Evolutionary conservation across 768 basidiomycete genomes (phyloP), one percentile per base, ranked within the genome.

Genomic region (Suillus subalutaceus): DNA sequence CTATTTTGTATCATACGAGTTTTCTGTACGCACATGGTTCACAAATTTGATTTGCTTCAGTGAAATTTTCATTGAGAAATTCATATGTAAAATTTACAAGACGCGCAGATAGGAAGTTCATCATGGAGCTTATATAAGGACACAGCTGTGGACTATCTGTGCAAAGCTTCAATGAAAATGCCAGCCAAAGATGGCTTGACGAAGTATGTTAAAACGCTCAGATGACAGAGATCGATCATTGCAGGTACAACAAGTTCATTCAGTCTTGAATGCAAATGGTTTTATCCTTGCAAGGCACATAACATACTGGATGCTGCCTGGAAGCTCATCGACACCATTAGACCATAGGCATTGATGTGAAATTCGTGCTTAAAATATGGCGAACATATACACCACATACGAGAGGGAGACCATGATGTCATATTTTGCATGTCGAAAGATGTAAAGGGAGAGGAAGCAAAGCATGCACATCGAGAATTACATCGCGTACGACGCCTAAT

Each of bases 201-300:
- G 0, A 35, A 35, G 35, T 35, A 35, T 6, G 6, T 35, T 5
- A 5, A 4, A 35, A 6, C 35, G 5, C 35, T 35, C 6, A 35
- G n/a, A n/a, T n/a, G n/a, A n/a, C n/a, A n/a, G 6, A 37, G 37
- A 10, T 37, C 9, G 37, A 1, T 37, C 37, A 41, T 16, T 0
- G 41, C 40, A 40, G 13, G 13, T 16, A 74, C 13, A 18, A 74
- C 13, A 18, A 71, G 38, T 40, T 15, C 6, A 3, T 20, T 40
- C 26, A n/a, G 62, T 43, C 65, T 68, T 68, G 55, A 50, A 16
- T 35, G 13, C 35, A 13, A 20, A 61, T 18, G 32, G 62, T 32
- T 56, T 67, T 44, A 50, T 56, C 75, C 30, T 73, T 75, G 12
- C 76, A 74, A n/a, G 71, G 63, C 61, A 84, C 74, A 15, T 15